A percentile compares a stretch with the other conserved stretches of the same genome.
phyloP scores from a whole-genome alignment of 441 rosid genomes.

The Euphorbia celastroides region DNA sequence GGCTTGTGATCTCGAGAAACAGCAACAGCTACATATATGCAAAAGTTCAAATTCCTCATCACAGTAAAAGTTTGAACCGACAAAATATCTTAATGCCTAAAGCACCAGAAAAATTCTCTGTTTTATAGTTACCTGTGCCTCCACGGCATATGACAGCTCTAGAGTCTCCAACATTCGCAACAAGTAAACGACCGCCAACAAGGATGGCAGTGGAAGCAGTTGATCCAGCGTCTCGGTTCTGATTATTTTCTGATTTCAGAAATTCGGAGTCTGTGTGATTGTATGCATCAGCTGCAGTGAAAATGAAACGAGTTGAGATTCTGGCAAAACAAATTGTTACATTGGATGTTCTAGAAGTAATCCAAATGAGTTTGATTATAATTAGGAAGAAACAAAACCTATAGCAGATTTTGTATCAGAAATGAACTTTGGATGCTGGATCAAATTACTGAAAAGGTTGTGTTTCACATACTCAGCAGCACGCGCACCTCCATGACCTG shows the following conservation, averaged over 20 bases:
- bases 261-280: conserved; percentile 62
- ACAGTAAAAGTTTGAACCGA: too few species aligned
- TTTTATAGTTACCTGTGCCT: conserved; percentile 78
- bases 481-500: conserved; percentile 89
- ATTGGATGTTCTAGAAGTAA: too few species aligned
- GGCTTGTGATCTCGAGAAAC: conserved; percentile 83
- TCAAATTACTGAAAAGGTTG: conserved; percentile 73
- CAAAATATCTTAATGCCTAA: too few species aligned
- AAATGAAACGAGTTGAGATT: too few species aligned
- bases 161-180: conserved; percentile 93
- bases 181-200: conserved; percentile 59
- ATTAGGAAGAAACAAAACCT: conserved; percentile 34
- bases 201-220: conserved; percentile 84
- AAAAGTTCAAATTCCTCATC: conserved; percentile 8
- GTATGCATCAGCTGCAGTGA: conserved; percentile 56
- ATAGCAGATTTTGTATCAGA: conserved; percentile 68
- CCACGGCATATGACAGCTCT: conserved; percentile 69
- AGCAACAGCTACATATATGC: conserved; percentile 50
- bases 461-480: conserved; percentile 77
- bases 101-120: too few species aligned
- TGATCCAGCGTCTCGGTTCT: conserved; percentile 68
- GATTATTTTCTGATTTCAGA: conserved; percentile 59
- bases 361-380: conserved; percentile 1
- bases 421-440: conserved; percentile 52
- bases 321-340: not conserved